Conservation (phyloP, 371 early-diverging fungal species). For the Parasitella parasitica region DNA sequence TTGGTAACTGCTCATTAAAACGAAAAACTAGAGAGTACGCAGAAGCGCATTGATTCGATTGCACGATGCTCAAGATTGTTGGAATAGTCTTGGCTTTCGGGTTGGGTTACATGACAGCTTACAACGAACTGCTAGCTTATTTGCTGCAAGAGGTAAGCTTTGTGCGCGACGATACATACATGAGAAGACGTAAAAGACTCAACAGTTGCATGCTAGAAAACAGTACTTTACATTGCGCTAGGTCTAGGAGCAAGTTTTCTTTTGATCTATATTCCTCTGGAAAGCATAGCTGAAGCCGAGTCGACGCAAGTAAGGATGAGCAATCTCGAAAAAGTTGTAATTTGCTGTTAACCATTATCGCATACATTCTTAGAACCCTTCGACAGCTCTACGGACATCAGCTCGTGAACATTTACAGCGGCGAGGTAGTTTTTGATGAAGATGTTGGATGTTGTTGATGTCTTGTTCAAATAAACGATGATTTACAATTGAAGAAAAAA, state of each 20-base stretch:
- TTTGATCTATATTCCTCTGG: slow-evolving; percentile 24
- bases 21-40: too few species aligned
- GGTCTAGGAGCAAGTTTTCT: slow-evolving; percentile 13
- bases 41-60: too few species aligned
- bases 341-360: background rate
- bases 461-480: background rate
- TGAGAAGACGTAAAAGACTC: background rate
- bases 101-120: slow-evolving; percentile 32
- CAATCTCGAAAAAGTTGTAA: background rate
- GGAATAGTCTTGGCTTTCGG: slow-evolving; percentile 22
- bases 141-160: slow-evolving; percentile 20
- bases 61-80: slow-evolving; percentile 4
- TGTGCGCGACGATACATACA: background rate
- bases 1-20: too few species aligned
- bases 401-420: slow-evolving; percentile 38
- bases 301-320: slow-evolving; percentile 16
- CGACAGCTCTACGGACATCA: slow-evolving; percentile 24
- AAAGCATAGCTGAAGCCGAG: slow-evolving; percentile 25
- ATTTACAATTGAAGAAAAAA: slow-evolving; percentile 2
- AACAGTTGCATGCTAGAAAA: slow-evolving; percentile 4
- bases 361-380: slow-evolving; percentile 23
- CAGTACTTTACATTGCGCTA: slow-evolving; percentile 5
- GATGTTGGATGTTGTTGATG: background rate
- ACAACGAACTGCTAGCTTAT: slow-evolving; percentile 12
- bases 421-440: slow-evolving; percentile 30